These are phyloP conservation scores for Collybia sp. DNA, from an alignment of 768 basidiomycete genomes.

Conservation along the genomic window DNA sequence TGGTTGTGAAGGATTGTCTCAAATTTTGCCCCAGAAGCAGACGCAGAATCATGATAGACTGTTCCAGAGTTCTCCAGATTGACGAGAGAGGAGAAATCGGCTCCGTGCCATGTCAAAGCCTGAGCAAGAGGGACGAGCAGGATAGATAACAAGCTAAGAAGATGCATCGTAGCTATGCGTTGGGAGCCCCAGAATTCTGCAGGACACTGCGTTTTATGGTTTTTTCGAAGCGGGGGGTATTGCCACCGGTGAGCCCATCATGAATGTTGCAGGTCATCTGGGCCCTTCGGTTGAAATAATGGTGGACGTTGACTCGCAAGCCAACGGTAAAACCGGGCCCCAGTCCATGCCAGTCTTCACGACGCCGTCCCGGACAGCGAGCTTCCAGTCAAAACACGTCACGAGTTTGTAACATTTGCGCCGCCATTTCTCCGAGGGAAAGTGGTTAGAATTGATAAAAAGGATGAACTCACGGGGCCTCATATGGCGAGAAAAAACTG, in stretches of 20 bases:
- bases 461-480: no score
- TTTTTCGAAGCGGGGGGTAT: not conserved
- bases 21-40: conserved; percentile 26
- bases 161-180: conserved; percentile 15
- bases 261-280: no score
- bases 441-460: no score
- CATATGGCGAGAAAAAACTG: no score
- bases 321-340: no score
- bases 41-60: conserved; percentile 36
- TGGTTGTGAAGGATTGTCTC: conserved; percentile 51
- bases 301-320: no score
- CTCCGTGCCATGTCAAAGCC: conserved; percentile 45
- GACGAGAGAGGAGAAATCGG: conserved; percentile 51
- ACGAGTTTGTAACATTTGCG: no score
- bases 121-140: conserved; percentile 16
- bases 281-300: no score
- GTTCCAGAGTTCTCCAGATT: conserved; percentile 46
- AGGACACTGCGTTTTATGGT: not conserved
- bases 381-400: no score
- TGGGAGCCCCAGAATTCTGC: not conserved
- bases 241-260: not conserved
- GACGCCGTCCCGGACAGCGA: no score
- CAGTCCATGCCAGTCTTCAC: no score
- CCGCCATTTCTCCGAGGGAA: no score
- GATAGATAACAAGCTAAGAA: conserved; percentile 12